These are phyloP conservation scores for Yamadazyma buinensis DNA, from an alignment of 1,139 yeast genomes.

Conservation along the genomic window DNA sequence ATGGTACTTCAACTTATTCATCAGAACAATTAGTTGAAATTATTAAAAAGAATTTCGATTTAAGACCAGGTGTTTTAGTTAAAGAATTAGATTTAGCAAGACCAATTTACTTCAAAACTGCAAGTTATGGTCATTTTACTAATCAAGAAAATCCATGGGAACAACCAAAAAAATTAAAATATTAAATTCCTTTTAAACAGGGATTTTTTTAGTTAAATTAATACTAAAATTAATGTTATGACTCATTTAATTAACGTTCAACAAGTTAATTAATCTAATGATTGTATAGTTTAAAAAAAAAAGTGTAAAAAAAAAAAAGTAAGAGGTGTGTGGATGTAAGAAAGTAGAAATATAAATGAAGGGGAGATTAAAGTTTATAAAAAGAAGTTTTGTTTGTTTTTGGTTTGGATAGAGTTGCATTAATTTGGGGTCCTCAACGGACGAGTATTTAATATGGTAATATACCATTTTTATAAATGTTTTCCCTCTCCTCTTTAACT, in stretches of 20 bases:
- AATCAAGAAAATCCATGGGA: slow-evolving; percentile 99
- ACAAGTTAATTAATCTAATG: slow-evolving; percentile 39
- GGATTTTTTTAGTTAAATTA: slow-evolving; percentile 16
- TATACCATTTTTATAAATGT: too few relatives aligned
- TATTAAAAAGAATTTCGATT: slow-evolving; percentile 90
- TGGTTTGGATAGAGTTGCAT: slow-evolving; percentile 45
- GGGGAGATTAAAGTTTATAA: too few relatives aligned
- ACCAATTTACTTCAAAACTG: slow-evolving; percentile 98
- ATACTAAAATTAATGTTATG: slow-evolving; percentile 43
- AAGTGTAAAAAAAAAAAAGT: slow-evolving; percentile 2
- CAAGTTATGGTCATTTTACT: slow-evolving; percentile 99
- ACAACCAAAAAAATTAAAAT: slow-evolving; percentile 85
- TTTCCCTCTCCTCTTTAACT: background rate
- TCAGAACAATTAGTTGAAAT: slow-evolving; percentile 88
- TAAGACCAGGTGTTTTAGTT: slow-evolving; percentile 99
- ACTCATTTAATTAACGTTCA: slow-evolving; percentile 47
- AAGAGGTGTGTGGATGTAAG: background rate
- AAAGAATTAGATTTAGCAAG: slow-evolving; percentile 95
- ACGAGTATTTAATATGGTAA: slow-evolving; percentile 33
- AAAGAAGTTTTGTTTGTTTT: slow-evolving; percentile 7
- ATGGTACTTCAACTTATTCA: slow-evolving; percentile 90
- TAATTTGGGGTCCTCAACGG: slow-evolving; percentile 56
- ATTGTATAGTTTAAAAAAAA: background rate
- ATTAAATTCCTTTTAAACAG: slow-evolving; percentile 40
- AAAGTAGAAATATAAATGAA: too few relatives aligned